Conservation (phyloP, 2,329 filamentous ascomycete genomes). For the Paecilomyces fulvus region DNA sequence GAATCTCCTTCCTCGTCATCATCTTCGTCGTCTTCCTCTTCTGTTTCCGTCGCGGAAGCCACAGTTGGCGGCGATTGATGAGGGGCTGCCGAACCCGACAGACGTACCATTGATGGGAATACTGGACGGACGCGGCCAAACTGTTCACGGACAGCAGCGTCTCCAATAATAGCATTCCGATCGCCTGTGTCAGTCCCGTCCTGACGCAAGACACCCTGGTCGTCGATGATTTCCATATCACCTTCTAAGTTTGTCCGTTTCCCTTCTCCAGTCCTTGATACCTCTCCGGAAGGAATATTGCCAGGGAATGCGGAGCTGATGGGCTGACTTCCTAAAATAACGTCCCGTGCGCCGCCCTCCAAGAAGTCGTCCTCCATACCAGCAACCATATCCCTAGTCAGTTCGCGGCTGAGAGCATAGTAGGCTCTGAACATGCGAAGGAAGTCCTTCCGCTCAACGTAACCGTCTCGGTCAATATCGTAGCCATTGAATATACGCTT, state of each 20-base stretch:
- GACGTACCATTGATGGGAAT: slow-evolving; percentile 21
- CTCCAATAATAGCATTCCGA: slow-evolving; percentile 52
- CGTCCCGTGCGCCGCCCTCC: slow-evolving; percentile 65
- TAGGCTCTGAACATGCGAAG: slow-evolving; percentile 86
- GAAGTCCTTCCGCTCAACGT: slow-evolving; percentile 76
- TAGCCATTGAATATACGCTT: slow-evolving; percentile 76
- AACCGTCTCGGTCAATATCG: slow-evolving; percentile 83
- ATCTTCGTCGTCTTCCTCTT: slow-evolving; percentile 11
- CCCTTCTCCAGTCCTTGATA: slow-evolving; percentile 54
- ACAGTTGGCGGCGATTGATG: slow-evolving; percentile 5
- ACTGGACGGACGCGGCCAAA: slow-evolving; percentile 26
- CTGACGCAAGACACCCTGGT: slow-evolving; percentile 50
- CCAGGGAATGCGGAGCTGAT: slow-evolving; percentile 71
- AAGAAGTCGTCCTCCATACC: slow-evolving; percentile 69
- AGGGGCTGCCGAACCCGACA: slow-evolving; percentile 10
- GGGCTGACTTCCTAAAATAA: slow-evolving; percentile 66
- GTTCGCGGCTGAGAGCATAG: slow-evolving; percentile 81
- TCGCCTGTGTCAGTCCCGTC: slow-evolving; percentile 53
- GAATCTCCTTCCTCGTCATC: slow-evolving; percentile 14
- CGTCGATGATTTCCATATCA: slow-evolving; percentile 55
- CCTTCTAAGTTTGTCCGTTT: slow-evolving; percentile 57
- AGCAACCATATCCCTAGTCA: slow-evolving; percentile 75
- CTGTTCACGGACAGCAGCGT: slow-evolving; percentile 32
- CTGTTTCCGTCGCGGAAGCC: slow-evolving; percentile 6
- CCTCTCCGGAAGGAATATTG: slow-evolving; percentile 55